Evolutionary conservation across 768 basidiomycete genomes (phyloP).

Genomic region (Myochromella boudieri): DNA sequence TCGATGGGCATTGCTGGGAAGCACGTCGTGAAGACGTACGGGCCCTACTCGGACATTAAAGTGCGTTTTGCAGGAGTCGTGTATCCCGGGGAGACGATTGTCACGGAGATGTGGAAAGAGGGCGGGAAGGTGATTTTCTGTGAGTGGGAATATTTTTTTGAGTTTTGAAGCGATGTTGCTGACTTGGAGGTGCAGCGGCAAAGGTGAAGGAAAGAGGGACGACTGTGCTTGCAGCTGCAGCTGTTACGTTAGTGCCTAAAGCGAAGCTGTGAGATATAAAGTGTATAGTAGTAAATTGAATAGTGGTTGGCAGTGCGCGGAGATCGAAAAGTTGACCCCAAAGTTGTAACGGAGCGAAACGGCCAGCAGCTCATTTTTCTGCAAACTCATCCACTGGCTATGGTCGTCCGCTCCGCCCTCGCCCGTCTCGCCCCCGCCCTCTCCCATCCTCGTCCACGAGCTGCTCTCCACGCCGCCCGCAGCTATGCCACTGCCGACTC

Average conservation of each 20-base stretch:
- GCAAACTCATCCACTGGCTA: slow-evolving; percentile 33
- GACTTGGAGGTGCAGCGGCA: slow-evolving; percentile 46
- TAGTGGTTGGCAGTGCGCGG: slow-evolving; percentile 8
- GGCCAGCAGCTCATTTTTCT: slow-evolving; percentile 24
- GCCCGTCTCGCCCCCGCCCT: slow-evolving; percentile 64
- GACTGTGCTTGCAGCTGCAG: slow-evolving; percentile 74
- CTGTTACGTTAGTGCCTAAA: slow-evolving; percentile 69
- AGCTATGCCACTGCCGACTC: slow-evolving; percentile 61
- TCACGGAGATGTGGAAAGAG: slow-evolving; percentile 99
- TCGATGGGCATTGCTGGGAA: slow-evolving; percentile 92
- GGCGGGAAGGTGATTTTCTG: slow-evolving; percentile 88
- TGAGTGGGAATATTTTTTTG: slow-evolving; percentile 40
- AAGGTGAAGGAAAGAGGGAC: slow-evolving; percentile 87
- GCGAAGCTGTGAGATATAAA: slow-evolving; percentile 52
- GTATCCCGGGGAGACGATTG: slow-evolving; percentile 92
- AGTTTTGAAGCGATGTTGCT: not conserved
- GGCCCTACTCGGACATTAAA: slow-evolving; percentile 90
- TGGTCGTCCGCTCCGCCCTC: slow-evolving; percentile 65
- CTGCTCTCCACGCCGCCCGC: slow-evolving; percentile 44
- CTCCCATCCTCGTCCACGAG: slow-evolving; percentile 47
- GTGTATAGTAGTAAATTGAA: not conserved
- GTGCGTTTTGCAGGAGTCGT: slow-evolving; percentile 92
- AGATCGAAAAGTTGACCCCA: slow-evolving; percentile 19
- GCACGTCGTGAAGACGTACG: slow-evolving; percentile 86
- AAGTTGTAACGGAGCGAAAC: slow-evolving; percentile 14